Evolutionary conservation across 495 filamentous ascomycete genomes (phyloP).

Genomic region (Aspergillus bertholletiae): DNA sequence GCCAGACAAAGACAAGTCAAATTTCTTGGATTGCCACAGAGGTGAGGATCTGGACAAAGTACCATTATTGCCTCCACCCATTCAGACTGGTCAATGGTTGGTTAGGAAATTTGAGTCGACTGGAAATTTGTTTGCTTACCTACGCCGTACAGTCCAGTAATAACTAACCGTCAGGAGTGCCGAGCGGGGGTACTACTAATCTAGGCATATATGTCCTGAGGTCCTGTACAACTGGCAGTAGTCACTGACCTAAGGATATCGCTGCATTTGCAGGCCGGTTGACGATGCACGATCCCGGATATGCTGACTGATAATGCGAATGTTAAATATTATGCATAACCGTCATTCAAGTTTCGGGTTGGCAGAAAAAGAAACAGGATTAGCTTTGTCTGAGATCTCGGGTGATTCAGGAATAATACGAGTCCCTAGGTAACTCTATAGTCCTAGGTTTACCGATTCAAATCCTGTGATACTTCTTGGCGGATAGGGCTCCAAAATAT

Average conservation of each 20-base stretch:
- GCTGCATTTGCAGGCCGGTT: background rate
- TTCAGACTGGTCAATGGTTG: background rate
- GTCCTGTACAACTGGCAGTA: too few relatives aligned
- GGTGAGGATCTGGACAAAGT: background rate
- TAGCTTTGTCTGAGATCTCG: background rate
- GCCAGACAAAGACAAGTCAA: background rate
- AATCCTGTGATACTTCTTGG: too few relatives aligned
- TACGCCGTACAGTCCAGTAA: too few relatives aligned
- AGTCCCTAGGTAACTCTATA: too few relatives aligned
- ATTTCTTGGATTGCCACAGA: conserved; percentile 16
- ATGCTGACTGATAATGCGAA: background rate
- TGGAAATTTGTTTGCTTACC: background rate
- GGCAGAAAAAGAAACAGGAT: background rate
- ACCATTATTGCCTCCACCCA: background rate
- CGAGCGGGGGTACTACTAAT: too few relatives aligned
- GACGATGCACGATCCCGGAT: background rate
- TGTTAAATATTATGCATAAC: background rate
- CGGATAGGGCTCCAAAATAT: too few relatives aligned
- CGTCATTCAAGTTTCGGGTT: background rate
- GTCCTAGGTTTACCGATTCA: too few relatives aligned
- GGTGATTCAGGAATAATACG: background rate
- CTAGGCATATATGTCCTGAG: too few relatives aligned
- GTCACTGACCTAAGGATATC: background rate
- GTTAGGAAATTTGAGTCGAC: too few relatives aligned
- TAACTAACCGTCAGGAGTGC: too few relatives aligned